These are phyloP conservation scores for Salix dunnii DNA, from an alignment of 345 rosid genomes.

Conservation along the genomic window DNA sequence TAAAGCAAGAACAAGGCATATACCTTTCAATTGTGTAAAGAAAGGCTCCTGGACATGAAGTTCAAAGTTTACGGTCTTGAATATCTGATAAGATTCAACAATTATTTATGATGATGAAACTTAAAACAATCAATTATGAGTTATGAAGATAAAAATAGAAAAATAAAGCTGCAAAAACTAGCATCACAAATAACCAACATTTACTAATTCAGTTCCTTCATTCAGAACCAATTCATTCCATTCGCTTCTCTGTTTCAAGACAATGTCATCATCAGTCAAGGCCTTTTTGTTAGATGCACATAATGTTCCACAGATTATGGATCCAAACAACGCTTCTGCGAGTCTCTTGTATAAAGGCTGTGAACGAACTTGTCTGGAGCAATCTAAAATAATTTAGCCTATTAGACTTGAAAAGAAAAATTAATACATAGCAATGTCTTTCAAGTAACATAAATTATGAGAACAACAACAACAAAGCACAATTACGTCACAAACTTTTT, in stretches of 20 bases:
- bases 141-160: neutral
- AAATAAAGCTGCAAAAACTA: neutral
- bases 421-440: neutral
- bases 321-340: slow-evolving; percentile 39
- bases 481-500: neutral
- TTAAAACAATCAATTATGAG: neutral
- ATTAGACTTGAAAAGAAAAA: neutral
- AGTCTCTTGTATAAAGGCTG: slow-evolving; percentile 51
- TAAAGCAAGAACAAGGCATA: neutral
- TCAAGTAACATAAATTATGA: neutral
- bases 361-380: slow-evolving; percentile 39
- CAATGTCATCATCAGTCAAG: slow-evolving; percentile 11
- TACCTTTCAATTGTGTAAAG: slow-evolving; percentile 47
- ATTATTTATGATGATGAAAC: neutral
- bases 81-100: slow-evolving; percentile 22
- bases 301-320: slow-evolving; percentile 32
- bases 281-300: slow-evolving; percentile 14
- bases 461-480: neutral
- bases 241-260: slow-evolving; percentile 34
- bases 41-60: slow-evolving; percentile 50
- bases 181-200: slow-evolving; percentile 25
- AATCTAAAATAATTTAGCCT: slow-evolving; percentile 12
- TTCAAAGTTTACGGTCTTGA: slow-evolving; percentile 33
- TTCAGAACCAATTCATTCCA: slow-evolving; percentile 38
- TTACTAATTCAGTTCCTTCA: slow-evolving; percentile 35